Evolutionary conservation across 2,329 filamentous ascomycete genomes (phyloP).

Genomic region (Penicillium crustosum): DNA sequence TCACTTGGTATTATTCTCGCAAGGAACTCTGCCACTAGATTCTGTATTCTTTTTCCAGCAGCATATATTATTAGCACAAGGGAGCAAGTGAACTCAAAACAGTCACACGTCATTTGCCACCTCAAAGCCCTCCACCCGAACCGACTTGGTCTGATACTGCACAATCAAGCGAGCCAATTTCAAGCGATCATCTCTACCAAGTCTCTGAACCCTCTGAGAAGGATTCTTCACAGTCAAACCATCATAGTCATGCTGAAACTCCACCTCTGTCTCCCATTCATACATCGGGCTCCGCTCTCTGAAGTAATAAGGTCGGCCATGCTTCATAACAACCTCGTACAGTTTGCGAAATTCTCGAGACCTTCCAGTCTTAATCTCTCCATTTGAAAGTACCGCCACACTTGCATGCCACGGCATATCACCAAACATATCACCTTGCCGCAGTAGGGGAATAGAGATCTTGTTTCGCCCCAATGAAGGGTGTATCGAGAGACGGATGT

Average conservation of each 20-base stretch:
- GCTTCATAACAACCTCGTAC: constrained; percentile 8
- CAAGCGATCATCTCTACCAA: constrained; percentile 6
- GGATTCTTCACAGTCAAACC: not conserved
- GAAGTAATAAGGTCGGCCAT: constrained; percentile 9
- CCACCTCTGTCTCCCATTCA: constrained; percentile 6
- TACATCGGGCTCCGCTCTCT: constrained; percentile 2
- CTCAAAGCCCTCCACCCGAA: constrained; percentile 7
- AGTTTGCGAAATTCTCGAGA: constrained; percentile 4
- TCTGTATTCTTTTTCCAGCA: not conserved
- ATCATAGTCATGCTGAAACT: constrained; percentile 5
- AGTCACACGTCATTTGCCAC: not conserved
- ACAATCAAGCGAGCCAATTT: constrained; percentile 10
- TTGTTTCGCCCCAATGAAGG: constrained; percentile 8
- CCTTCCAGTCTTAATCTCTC: not conserved
- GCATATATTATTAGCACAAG: too few relatives aligned
- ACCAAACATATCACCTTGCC: constrained; percentile 7
- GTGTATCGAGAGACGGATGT: constrained; percentile 11
- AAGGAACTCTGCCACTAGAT: too few relatives aligned
- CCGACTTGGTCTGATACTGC: constrained; percentile 4
- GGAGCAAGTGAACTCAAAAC: not conserved
- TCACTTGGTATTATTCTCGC: not conserved
- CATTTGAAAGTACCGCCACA: constrained; percentile 6
- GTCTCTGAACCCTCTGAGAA: not conserved
- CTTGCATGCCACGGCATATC: constrained; percentile 13
- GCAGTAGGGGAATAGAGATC: constrained; percentile 6